Base-by-base conservation (phyloP, 345 rosid species). In the Reutealis trisperma region DNA sequence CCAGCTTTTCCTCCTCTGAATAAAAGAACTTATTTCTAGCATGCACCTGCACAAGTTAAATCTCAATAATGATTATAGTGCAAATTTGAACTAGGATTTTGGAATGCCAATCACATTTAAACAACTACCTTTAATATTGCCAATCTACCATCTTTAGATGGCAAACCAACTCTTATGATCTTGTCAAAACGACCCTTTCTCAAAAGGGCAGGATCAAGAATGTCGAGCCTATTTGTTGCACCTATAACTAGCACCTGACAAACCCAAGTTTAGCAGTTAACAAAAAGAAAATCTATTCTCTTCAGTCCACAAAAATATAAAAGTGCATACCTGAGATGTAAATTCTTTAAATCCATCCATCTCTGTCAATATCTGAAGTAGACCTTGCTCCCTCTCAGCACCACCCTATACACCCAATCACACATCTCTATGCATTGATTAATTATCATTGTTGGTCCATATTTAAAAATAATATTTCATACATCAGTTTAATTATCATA, bases 151-250 rank as follows among this genome's bases (percentile, higher is more conserved):
- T 92, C 96, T 79, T 90, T 90, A 3, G 96, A 91, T 61, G 99
- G 98, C 85, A 93, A 87, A 79, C 98, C 99, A 82, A 95, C 99
- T 84, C 99, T 85, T 65, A 95, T 88, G 51, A 93, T 93, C 85
- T 93, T 95, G 85, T 95, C 99, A 67, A 95, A 95, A 66, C 98
- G 99, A 51, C 99, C 99, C 87, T 95, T 95, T 81, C 99, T 92
- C 81, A 95, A 81, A 13, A 95, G 94, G 69, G 99, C 99, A 58
- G 97, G 97, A 88, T 95, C 98, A 73, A 95, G 94, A 74, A 90
- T 93, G 82, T 95, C 99, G 83, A 93, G 87, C 76, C 99, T 93
- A 85, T 95, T 93, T 67, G 99, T 91, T 77, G 99, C 99, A 78
- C 99, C 99, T 61, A 95, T 95, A 80, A 95, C 91, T 80, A 95